Percentiles rank a stretch among this genome's conserved stretches.
Conservation (phyloP, 2,329 filamentous ascomycete species). For the Raffaelea albimanens region DNA sequence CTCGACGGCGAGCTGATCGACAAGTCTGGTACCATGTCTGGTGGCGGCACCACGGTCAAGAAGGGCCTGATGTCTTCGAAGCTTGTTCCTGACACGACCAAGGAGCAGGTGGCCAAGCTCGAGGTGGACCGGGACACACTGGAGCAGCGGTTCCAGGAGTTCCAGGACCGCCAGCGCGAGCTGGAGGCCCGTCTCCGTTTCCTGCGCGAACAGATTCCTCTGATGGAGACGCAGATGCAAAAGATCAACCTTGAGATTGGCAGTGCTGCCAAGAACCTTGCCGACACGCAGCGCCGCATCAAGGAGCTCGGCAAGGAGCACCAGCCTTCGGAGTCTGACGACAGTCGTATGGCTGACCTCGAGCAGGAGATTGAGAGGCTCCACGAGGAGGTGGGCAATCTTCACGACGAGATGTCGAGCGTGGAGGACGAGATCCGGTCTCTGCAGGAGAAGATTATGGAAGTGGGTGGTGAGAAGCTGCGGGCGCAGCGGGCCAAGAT, state of each 20-base stretch:
- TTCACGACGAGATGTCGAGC: conserved; percentile 77
- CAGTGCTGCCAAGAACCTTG: conserved; percentile 74
- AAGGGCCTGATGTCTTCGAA: conserved; percentile 96
- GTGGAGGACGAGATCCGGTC: conserved; percentile 89
- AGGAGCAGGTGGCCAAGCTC: conserved; percentile 80
- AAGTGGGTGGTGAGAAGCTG: conserved; percentile 88
- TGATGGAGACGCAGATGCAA: conserved; percentile 81
- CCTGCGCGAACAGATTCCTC: conserved; percentile 69
- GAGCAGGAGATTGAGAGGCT: conserved; percentile 70
- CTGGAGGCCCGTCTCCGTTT: conserved; percentile 65
- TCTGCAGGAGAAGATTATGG: conserved; percentile 96
- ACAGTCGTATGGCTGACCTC: conserved; percentile 60
- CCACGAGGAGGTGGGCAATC: conserved; percentile 67
- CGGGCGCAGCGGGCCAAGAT: conserved; percentile 85
- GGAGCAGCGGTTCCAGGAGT: conserved; percentile 72
- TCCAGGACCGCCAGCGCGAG: conserved; percentile 75
- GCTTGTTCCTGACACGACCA: conserved; percentile 74
- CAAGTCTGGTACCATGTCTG: conserved; percentile 97
- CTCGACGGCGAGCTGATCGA: conserved; percentile 93
- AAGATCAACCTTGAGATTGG: conserved; percentile 85
- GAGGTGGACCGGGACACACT: conserved; percentile 79
- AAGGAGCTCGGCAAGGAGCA: conserved; percentile 77
- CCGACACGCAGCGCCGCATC: conserved; percentile 74
- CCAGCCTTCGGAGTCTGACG: conserved; percentile 71
- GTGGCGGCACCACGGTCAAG: conserved; percentile 83